These are phyloP conservation scores for Taphrina sp. DNA, from an alignment of 1,139 yeast genomes.

Conservation along the genomic window DNA sequence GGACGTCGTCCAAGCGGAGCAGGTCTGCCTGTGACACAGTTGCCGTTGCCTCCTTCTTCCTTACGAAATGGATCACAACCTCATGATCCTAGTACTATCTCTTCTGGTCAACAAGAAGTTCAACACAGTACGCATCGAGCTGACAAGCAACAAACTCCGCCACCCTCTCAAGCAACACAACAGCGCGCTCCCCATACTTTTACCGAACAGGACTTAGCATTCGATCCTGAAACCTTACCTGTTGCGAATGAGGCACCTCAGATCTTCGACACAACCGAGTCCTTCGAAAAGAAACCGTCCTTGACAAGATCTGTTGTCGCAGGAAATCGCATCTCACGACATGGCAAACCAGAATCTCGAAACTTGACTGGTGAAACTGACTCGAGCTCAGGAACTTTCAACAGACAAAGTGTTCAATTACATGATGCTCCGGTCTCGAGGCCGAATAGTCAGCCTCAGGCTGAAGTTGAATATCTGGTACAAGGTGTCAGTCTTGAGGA, in stretches of 20 bases:
- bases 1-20: not conserved
- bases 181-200: not conserved
- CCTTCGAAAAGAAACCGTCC: not conserved
- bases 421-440: not conserved
- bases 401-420: not conserved
- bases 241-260: not conserved
- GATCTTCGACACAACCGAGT: not conserved
- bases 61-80: not conserved
- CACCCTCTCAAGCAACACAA: no score
- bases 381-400: not conserved
- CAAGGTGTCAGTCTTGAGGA: constrained; percentile 27
- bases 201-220: not conserved
- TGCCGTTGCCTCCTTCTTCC: constrained; percentile 2
- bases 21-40: not conserved
- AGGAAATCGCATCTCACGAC: constrained; percentile 17
- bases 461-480: not conserved
- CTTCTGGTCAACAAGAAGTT: not conserved
- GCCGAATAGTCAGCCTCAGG: not conserved
- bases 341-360: constrained; percentile 10
- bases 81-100: not conserved
- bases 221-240: not conserved
- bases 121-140: not conserved
- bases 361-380: not conserved
- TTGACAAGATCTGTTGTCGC: constrained; percentile 12
- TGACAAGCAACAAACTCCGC: not conserved